Percentiles rank a stretch among this genome's conserved stretches.
phyloP scores from a whole-genome alignment of 1,139 yeast genomes.

The Scheffersomyces titani region DNA sequence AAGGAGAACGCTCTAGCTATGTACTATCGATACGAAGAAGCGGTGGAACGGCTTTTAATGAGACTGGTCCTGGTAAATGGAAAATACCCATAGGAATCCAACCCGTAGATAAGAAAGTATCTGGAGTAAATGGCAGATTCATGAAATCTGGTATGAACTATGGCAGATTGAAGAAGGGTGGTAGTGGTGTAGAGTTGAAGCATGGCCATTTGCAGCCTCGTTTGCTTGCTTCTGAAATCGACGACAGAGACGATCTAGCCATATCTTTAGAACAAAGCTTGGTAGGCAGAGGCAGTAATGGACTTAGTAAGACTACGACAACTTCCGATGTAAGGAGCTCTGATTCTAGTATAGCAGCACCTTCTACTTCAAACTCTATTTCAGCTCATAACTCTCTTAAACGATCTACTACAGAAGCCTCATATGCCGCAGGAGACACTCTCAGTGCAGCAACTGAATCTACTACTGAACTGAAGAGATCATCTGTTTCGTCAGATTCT shows the following conservation, averaged over 20 bases:
- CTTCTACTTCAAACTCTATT: conserved; percentile 11
- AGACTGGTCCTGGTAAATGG: conserved; percentile 57
- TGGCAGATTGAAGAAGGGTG: conserved; percentile 26
- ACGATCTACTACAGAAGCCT: conserved; percentile 32
- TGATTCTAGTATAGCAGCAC: conserved; percentile 20
- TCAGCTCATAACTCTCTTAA: conserved; percentile 27
- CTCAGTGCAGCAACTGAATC: conserved; percentile 23
- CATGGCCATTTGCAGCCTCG: conserved; percentile 79
- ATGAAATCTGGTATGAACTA: conserved; percentile 30
- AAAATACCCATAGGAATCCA: conserved; percentile 66
- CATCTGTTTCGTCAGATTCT: conserved; percentile 22
- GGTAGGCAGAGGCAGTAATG: background rate
- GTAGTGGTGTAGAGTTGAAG: conserved; percentile 62
- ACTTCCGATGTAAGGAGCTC: conserved; percentile 20
- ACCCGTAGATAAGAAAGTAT: conserved; percentile 40
- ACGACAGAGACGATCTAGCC: conserved; percentile 50
- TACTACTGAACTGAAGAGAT: conserved; percentile 13
- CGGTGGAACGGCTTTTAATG: conserved; percentile 59
- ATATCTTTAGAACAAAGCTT: conserved; percentile 9
- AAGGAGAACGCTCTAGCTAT: conserved; percentile 55
- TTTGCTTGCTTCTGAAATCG: conserved; percentile 75
- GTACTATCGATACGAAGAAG: conserved; percentile 54
- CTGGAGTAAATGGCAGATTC: conserved; percentile 30
- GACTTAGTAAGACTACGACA: background rate
- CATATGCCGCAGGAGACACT: conserved; percentile 18